phyloP scores from a whole-genome alignment of 257 asterid genomes.

The Scutellaria galericulata region DNA sequence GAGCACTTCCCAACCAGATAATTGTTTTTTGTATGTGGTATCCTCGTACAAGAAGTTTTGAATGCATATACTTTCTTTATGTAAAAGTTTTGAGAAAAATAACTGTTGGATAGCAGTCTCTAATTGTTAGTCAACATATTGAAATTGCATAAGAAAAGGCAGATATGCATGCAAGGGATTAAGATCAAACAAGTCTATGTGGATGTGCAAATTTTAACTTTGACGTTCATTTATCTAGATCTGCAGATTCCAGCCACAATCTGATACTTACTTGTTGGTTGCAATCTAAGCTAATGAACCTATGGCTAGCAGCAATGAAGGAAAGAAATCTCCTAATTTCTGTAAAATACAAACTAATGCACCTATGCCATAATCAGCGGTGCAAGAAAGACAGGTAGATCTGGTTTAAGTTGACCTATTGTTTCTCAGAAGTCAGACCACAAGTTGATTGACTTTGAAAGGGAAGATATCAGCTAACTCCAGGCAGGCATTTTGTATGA shows the following conservation, averaged over 20 bases:
- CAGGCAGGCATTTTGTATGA: not conserved
- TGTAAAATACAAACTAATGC: not conserved
- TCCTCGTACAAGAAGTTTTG: no score
- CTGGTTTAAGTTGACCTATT: not conserved
- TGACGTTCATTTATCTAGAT: no score
- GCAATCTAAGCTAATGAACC: not conserved
- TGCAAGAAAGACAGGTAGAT: slow-evolving; percentile 2
- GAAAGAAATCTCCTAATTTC: slow-evolving; percentile 12
- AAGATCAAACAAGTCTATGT: not conserved
- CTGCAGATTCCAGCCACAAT: not conserved
- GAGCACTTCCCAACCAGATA: not conserved
- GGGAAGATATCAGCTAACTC: slow-evolving; percentile 6
- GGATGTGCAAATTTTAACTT: not conserved
- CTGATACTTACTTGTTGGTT: not conserved
- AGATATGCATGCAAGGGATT: not conserved
- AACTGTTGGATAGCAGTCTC: slow-evolving; percentile 5
- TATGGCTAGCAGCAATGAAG: not conserved
- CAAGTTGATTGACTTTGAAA: not conserved
- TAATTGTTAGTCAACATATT: not conserved
- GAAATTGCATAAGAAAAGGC: not conserved
- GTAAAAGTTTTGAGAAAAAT: not conserved
- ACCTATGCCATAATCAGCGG: not conserved
- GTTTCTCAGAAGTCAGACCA: not conserved
- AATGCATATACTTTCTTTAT: not conserved
- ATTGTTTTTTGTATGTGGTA: not conserved